Evolutionary conservation across 805 yeast species (phyloP).

Genomic region (Pichia insulana): DNA sequence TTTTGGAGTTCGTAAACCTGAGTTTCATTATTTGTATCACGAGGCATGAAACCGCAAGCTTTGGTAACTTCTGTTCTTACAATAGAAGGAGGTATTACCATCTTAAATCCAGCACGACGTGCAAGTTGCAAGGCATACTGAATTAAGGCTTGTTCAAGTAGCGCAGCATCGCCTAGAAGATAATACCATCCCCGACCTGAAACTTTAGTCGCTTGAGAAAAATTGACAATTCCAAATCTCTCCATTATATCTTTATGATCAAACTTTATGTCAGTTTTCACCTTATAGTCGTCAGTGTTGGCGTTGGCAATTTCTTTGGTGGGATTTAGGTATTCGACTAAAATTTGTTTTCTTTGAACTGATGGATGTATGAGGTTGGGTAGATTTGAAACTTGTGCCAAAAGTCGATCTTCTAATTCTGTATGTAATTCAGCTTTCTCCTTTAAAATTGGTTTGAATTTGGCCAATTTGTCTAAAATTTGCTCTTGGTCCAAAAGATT

Average conservation of each 20-base stretch:
- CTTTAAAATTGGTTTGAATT: conserved; percentile 26
- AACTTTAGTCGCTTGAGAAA: conserved; percentile 60
- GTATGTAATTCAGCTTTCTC: conserved; percentile 19
- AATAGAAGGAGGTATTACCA: conserved; percentile 78
- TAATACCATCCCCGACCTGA: conserved; percentile 90
- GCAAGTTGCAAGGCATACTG: conserved; percentile 71
- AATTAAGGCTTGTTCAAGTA: conserved; percentile 80
- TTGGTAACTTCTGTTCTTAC: conserved; percentile 67
- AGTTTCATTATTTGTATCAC: conserved; percentile 77
- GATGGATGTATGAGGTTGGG: conserved; percentile 53
- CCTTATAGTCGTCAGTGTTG: conserved; percentile 12
- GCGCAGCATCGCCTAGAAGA: conserved; percentile 74
- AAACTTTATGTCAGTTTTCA: conserved; percentile 7
- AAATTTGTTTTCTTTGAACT: conserved; percentile 35
- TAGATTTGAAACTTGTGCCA: conserved; percentile 37
- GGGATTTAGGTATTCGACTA: conserved; percentile 48
- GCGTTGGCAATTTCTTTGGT: conserved; percentile 17
- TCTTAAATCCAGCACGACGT: conserved; percentile 52
- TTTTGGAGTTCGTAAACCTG: conserved; percentile 63
- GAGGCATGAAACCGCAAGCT: conserved; percentile 94
- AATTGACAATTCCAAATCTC: conserved; percentile 57
- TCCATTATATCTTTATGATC: conserved; percentile 73
- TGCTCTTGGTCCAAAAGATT: conserved; percentile 7
- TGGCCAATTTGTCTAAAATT: conserved; percentile 15
- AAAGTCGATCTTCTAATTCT: conserved; percentile 30